Conservation (phyloP, 345 rosid species). For the Moricandia moricandioides region DNA sequence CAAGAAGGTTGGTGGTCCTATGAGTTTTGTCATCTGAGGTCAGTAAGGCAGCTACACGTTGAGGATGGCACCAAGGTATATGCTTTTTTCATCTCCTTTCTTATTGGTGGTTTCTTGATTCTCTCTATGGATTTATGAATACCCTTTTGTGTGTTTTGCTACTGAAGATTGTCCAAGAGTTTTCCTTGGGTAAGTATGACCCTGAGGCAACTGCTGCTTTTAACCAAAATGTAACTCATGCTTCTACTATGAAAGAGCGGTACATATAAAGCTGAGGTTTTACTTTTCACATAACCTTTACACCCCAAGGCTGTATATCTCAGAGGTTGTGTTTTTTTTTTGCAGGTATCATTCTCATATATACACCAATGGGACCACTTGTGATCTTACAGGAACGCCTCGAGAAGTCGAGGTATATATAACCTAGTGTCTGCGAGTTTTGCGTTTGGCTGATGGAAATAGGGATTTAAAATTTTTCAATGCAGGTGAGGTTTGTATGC, state of each 20-base stretch:
- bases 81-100: neutral
- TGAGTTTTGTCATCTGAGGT: slow-evolving; percentile 72
- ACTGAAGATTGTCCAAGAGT: slow-evolving; percentile 75
- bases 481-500: neutral
- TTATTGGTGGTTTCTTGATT: neutral
- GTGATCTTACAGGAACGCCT: slow-evolving; percentile 73
- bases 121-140: neutral
- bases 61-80: slow-evolving; percentile 64
- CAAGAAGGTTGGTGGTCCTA: slow-evolving; percentile 99
- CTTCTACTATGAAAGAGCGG: slow-evolving; percentile 86
- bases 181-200: slow-evolving; percentile 74
- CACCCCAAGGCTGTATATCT: neutral
- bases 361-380: slow-evolving; percentile 73
- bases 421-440: neutral
- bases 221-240: slow-evolving; percentile 71
- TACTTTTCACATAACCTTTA: neutral
- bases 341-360: slow-evolving; percentile 85
- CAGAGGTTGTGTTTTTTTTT: neutral
- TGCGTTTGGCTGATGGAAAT: neutral
- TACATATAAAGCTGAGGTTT: slow-evolving; percentile 23
- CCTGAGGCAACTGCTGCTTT: slow-evolving; percentile 71
- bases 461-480: slow-evolving; percentile 16
- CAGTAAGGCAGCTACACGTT: slow-evolving; percentile 62
- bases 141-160: neutral
- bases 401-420: slow-evolving; percentile 58